Base-by-base conservation (phyloP, 208 protist species). In the Trypanosomatidae sp. region DNA sequence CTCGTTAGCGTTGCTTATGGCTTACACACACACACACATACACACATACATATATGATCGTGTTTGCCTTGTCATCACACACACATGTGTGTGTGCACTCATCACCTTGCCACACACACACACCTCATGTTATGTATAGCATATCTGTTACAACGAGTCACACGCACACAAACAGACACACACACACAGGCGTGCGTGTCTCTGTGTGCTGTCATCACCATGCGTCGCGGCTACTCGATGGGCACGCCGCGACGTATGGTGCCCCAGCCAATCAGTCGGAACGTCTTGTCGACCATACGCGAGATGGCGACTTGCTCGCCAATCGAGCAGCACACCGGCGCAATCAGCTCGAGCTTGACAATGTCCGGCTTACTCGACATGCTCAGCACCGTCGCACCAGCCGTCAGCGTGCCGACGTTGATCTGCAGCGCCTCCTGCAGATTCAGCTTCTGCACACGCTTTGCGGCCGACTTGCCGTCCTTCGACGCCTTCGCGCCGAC, bases 341-440 rank as follows among this genome's bases (percentile, higher is more conserved):
- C 75, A 24, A 95, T 95, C 32, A 99, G 76, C 40, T 71, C 64
- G 18, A 99, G 76, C 71, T 97, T 97, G 43, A 94, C 95, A 20
- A 98, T 74, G 58, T 98, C 95, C 7, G 81, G 83, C 26, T 67
- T 65, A 32, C 66, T 74, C 59, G 96, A 94, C 30, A 98, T 85
- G 49, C 63, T 86, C 4, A 87, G 50, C 50, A 99, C 94, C 41
- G 85, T 88, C 39, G 95, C 96, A 53, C 97, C 97, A 13, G 96
- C 97, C 15, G 90, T 97, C 3, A 97, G 96, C 22, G 97, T 98
- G 50, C 98, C 98, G 51, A 99, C 98, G 76, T 99, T 99, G 41
- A 99, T 92, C 92, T 99, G 98, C 18, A 99, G 67, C 19, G 95
- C 91, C 66, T 99, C 88, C 65, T 96, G 92, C 35, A 74, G 50